Evolutionary conservation across 768 basidiomycete species (phyloP), one percentile per base, ranked within the genome.

Genomic region (Strobilomyces dryophilus): DNA sequence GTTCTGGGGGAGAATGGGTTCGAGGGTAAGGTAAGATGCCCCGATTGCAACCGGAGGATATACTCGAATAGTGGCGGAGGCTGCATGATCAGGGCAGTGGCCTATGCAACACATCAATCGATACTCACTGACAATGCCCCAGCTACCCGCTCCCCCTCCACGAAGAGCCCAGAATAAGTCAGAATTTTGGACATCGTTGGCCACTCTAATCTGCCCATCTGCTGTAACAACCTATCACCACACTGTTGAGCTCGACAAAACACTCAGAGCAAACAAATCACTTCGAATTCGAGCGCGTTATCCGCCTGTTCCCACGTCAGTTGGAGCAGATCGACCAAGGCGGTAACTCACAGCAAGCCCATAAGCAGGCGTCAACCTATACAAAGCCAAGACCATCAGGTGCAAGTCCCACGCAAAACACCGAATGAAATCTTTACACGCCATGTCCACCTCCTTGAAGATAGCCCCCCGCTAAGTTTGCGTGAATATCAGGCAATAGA

Each of bases 381-480:
- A 41, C 0, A 7, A 14, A 21, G 5, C 12, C 8, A 26, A 20
- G 26, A 31, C 8, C 27, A 7, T 61, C 39, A 41, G 31, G 18
- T 29, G 4, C 18, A 4, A 8, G 26, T 45, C n/a, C 10, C 24
- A 11, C 8, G 14, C 39, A 21, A 34, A 12, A 24, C 5, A n/a
- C 4, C n/a, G 17, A 41, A 17, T 29, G 18, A 3, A 17, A 5
- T 24, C 21, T 50, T 53, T 45, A 65, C 42, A 66, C 58, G 44
- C 76, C 70, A 49, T 79, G 76, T 7, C 80, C 79, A 9, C 77
- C 79, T 26, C 80, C 81, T 51, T 72, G 70, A 4, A 78, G 47
- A 70, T 72, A 82, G 10, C 81, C 79, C 31, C 77, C 80, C 12
- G 75, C 77, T 66, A 8, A 11, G 10, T 29, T 31, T 11, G 7